Percentiles rank a stretch among this genome's conserved stretches.
phyloP scores from a whole-genome alignment of 1,284 basidiomycete species.

The Leccinum pallidistipes region DNA sequence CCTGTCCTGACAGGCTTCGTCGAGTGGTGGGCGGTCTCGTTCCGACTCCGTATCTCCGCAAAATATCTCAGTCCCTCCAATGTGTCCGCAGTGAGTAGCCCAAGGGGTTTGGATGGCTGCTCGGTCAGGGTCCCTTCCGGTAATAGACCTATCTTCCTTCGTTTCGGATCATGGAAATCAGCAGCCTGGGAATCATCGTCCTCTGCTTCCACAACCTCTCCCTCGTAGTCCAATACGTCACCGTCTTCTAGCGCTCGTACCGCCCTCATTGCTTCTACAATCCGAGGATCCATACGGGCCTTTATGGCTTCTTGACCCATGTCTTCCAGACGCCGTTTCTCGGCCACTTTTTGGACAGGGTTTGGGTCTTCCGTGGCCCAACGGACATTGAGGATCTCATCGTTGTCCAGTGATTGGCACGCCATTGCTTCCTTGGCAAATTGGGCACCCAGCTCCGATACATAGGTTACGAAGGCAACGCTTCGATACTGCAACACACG shows the following conservation, averaged over 20 bases:
- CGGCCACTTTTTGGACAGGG: conserved; percentile 81
- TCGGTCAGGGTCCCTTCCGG: conserved; percentile 11
- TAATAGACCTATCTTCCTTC: conserved; percentile 36
- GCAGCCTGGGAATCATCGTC: conserved; percentile 36
- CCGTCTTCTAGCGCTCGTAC: conserved; percentile 87
- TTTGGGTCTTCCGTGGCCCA: conserved; percentile 99
- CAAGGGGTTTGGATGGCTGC: conserved; percentile 38
- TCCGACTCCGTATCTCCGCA: conserved; percentile 70
- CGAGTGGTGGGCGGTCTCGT: conserved; percentile 32
- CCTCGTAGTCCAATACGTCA: conserved; percentile 51
- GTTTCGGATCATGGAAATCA: conserved; percentile 41
- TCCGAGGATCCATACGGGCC: conserved; percentile 77
- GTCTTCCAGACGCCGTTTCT: conserved; percentile 79
- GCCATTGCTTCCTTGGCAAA: conserved; percentile 99
- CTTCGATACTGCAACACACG: conserved; percentile 92
- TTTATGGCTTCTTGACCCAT: conserved; percentile 84
- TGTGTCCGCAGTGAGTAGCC: conserved; percentile 76
- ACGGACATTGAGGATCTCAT: conserved; percentile 96
- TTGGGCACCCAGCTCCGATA: conserved; percentile 83
- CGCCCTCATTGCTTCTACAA: conserved; percentile 84
- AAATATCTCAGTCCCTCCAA: conserved; percentile 87
- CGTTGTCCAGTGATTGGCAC: conserved; percentile 95
- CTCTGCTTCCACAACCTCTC: conserved; percentile 34
- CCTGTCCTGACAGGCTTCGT: conserved; percentile 39
- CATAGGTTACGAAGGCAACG: conserved; percentile 97